Evolutionary conservation across 2,329 filamentous ascomycete genomes (phyloP), one percentile per base, ranked within the genome.

Genomic region (Colletotrichum somersetense): DNA sequence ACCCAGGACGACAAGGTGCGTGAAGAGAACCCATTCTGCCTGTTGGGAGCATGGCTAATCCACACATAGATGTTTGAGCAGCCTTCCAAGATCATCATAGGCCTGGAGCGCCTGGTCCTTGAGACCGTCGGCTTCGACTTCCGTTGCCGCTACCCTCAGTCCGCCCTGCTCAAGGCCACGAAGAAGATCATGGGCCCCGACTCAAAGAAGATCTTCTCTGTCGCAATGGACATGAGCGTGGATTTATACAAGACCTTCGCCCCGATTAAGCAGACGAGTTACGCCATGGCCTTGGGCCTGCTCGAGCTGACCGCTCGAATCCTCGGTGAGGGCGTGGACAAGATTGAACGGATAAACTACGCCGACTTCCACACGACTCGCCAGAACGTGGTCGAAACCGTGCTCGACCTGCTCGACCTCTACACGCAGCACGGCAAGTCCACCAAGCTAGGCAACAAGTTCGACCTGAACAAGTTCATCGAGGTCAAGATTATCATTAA

Each of bases 121-220:
- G 96, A 99, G 82, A 92, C 94, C 2, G 92, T 95, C 40, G 92
- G 93, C 74, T 99, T 99, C 81, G 96, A 99, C 81, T 98, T 98
- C 79, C 91, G 95, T 46, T 95, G 91, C 70, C 91, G 95, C 48
- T 93, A 97, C 77, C 95, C 96, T 0, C 94, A 98, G 76, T 93
- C 95, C 74, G 87, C 94, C 30, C 85, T 98, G 53, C 88, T 94
- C 75, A 98, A 98, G 83, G 87, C 97, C 35, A 87, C 91, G 62
- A 89, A 91, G 78, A 83, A 84, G 57, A 86, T 92, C 67, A 79
- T 88, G 20, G 82, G 80, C 44, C 76, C 75, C 2, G 81, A 84
- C 6, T 85, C 87, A 6, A 87, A 85, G 65, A 83, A 86, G 12
- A 89, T 95, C 72, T 89, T 91, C 40, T 86, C 86, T 20, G 87